Evolutionary conservation across 1,139 yeast species (phyloP), one percentile per base, ranked within the genome.

Genomic region (Yamadazyma dendronema): DNA sequence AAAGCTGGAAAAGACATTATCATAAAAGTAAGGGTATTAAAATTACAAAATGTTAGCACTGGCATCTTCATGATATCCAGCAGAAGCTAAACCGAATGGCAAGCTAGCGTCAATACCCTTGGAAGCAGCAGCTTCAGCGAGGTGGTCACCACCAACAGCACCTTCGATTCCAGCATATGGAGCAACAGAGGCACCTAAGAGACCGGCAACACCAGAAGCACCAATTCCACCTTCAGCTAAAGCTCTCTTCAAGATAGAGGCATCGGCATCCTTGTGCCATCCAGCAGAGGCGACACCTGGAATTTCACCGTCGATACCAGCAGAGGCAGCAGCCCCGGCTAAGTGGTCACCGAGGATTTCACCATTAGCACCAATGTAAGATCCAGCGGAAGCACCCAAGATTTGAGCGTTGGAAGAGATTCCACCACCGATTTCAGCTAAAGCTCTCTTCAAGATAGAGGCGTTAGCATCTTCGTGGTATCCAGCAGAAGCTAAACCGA

Each of bases 401-500:
- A 43, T 21, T 13, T 37, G 35, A 29, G 40, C 44, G 19, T 32
- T 36, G 28, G 44, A 50, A 30, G 24, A 39, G 33, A 38, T 48
- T 23, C 39, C 40, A 25, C 40, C 38, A 35, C 48, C 50, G 31
- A 45, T 49, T 12, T 39, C 52, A 22, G 35, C 40, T 21, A 42
- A 37, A 32, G 40, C 45, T 43, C 55, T 49, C 43, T 52, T 50
- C 29, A 44, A 35, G 30, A 45, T 13, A 26, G 33, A 23, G 26
- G 40, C 46, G 40, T 38, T 40, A 22, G 42, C 45, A 19, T 33
- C 47, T 6, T 17, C 33, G 13, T 35, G 34, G 24, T 29, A 23
- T n/a, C 37, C 46, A 34, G 38, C 51, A 22, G 34, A 35, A 23
- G 35, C 32, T 25, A 37, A 13, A 22, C 44, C 41, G 19, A 30